Evolutionary conservation across 2,329 filamentous ascomycete genomes (phyloP).

Genomic region (Penicillium sp.): DNA sequence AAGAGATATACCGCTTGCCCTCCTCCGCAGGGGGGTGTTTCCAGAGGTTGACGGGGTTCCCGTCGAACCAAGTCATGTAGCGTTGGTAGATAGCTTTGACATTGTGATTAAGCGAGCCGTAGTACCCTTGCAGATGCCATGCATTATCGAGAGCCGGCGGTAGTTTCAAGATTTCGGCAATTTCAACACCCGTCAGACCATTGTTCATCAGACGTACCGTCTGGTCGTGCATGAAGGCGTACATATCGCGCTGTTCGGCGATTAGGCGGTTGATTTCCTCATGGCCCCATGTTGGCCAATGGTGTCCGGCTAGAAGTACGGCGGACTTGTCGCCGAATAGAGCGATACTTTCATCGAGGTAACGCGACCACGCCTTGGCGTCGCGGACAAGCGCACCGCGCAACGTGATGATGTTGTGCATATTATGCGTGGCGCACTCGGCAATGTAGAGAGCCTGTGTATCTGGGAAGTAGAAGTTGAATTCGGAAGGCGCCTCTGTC

Average conservation of each 20-base stretch:
- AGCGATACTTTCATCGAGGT: slow-evolving; percentile 40
- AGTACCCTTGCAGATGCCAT: slow-evolving; percentile 36
- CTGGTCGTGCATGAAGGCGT: slow-evolving; percentile 43
- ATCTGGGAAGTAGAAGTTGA: slow-evolving; percentile 43
- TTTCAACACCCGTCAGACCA: slow-evolving; percentile 38
- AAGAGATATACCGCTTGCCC: slow-evolving; percentile 36
- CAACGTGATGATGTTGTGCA: slow-evolving; percentile 45
- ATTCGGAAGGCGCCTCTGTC: slow-evolving; percentile 44
- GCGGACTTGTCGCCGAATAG: slow-evolving; percentile 32
- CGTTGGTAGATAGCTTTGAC: slow-evolving; percentile 39
- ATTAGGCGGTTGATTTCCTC: slow-evolving; percentile 27
- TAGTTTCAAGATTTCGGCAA: slow-evolving; percentile 38
- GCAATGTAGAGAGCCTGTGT: slow-evolving; percentile 38
- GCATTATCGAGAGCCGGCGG: slow-evolving; percentile 30
- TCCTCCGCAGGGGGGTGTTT: slow-evolving; percentile 33
- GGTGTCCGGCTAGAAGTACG: slow-evolving; percentile 39
- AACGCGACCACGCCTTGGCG: slow-evolving; percentile 38
- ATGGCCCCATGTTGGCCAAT: slow-evolving; percentile 44
- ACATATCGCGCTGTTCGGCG: slow-evolving; percentile 39
- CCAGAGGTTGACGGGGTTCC: slow-evolving; percentile 36
- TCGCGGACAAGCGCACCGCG: slow-evolving; percentile 44
- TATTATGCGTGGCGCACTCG: slow-evolving; percentile 39
- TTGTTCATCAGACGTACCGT: slow-evolving; percentile 41
- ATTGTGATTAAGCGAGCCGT: slow-evolving; percentile 42
- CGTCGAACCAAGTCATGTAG: slow-evolving; percentile 34